Evolutionary conservation across 768 basidiomycete genomes (phyloP).

Genomic region (Lentinula sp.): DNA sequence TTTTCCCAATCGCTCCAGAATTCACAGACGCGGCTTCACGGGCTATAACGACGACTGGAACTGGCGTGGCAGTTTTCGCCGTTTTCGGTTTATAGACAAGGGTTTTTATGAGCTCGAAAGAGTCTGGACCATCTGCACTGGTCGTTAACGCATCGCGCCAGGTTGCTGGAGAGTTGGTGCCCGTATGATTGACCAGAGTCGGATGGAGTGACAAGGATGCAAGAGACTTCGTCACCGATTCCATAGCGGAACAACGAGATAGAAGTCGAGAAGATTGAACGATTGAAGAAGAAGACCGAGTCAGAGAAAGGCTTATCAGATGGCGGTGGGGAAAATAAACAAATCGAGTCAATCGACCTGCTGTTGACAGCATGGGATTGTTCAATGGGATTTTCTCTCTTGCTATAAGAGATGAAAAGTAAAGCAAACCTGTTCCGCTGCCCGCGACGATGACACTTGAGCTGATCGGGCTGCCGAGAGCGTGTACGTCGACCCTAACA

Average conservation of each 20-base stretch:
- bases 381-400: background rate
- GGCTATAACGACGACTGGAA: constrained; percentile 85
- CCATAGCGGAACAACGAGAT: constrained; percentile 18
- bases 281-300: constrained; percentile 1
- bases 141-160: constrained; percentile 73
- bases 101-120: constrained; percentile 76
- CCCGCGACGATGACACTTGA: background rate
- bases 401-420: background rate
- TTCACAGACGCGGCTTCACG: constrained; percentile 80
- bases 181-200: constrained; percentile 47
- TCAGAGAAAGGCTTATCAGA: constrained; percentile 8
- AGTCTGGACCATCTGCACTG: constrained; percentile 40
- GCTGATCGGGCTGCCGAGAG: background rate
- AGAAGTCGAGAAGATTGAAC: background rate
- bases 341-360: constrained; percentile 5
- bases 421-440: background rate
- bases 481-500: background rate
- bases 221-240: constrained; percentile 36
- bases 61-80: constrained; percentile 78
- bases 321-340: constrained; percentile 3
- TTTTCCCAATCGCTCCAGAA: constrained; percentile 71
- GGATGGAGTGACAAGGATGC: constrained; percentile 51
- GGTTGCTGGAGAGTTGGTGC: constrained; percentile 61
- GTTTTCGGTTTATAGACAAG: constrained; percentile 97
- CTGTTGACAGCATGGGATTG: background rate